Base-by-base conservation (phyloP, 306 rosid genomes). In the Clitoria ternatea region DNA sequence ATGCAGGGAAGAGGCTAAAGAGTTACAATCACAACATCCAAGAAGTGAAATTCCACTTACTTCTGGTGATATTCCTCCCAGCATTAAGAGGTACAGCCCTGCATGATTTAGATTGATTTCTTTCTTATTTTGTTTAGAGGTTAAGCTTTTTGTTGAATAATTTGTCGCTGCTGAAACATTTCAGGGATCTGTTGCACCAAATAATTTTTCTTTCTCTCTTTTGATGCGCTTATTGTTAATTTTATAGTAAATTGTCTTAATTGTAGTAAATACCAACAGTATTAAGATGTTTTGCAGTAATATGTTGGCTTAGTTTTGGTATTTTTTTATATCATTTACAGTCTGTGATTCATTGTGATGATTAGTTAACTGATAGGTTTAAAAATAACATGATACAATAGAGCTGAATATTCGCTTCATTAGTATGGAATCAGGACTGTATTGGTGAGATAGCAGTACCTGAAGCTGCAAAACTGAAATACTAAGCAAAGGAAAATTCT, bases 1-100 rank as follows among this genome's bases (percentile, higher is more conserved):
- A n/a, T n/a, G n/a, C n/a, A 90, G 98, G 85, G 77, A 83, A 78
- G 97, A 90, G 71, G 98, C 92, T 64, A 82, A 76, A 78, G 88
- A 88, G 71, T 72, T 90, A 30, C 79, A 69, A 50, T 82, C 77
- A 54, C 63, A 40, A 20, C 14, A 73, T 72, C 66, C 44, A 30
- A 83, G 47, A 66, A 56, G 74, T 24, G 60, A 48, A 66, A 54
- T 14, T n/a, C 45, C 65, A 20, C 78, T 70, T 13, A 19, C 82
- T 61, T 85, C 80, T 52, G 62, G 48, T 62, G 70, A 82, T 62
- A 56, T 87, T 79, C 84, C 84, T 55, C 61, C 7, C 27, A 55
- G 9, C 74, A 85, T 88, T 54, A 86, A 70, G 82, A 88, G 96
- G 97, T 93, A 86, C n/a, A n/a, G n/a, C n/a, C n/a, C n/a, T n/a